phyloP scores from a whole-genome alignment of 2,329 filamentous ascomycete species.

The Arthroderma sp. region DNA sequence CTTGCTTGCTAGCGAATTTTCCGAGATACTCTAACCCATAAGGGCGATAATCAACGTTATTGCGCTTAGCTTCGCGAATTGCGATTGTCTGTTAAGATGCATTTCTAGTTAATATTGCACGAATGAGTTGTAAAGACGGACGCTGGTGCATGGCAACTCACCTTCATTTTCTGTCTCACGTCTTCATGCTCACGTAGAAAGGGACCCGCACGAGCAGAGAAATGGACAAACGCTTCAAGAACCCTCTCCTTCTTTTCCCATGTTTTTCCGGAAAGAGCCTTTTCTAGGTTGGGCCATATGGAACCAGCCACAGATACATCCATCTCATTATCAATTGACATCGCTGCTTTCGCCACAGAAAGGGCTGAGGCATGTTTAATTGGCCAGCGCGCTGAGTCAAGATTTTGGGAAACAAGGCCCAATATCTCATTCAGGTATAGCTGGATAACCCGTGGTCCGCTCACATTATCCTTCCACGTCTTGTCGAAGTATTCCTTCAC shows the following conservation, averaged over 20 bases:
- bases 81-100: slow-evolving; percentile 43
- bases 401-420: slow-evolving; percentile 49
- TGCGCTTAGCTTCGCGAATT: slow-evolving; percentile 77
- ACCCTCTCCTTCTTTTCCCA: slow-evolving; percentile 86
- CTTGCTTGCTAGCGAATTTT: slow-evolving; percentile 53
- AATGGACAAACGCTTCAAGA: slow-evolving; percentile 63
- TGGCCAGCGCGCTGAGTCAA: slow-evolving; percentile 75
- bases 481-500: slow-evolving; percentile 68
- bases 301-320: not conserved
- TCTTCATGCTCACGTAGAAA: slow-evolving; percentile 47
- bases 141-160: slow-evolving; percentile 18
- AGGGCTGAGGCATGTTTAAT: slow-evolving; percentile 81
- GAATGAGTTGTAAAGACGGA: no score
- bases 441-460: slow-evolving; percentile 65
- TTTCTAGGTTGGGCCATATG: slow-evolving; percentile 76
- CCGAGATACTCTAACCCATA: slow-evolving; percentile 62
- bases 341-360: slow-evolving; percentile 59
- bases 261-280: slow-evolving; percentile 72
- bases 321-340: slow-evolving; percentile 1
- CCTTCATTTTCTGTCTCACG: slow-evolving; percentile 56
- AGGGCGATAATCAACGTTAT: slow-evolving; percentile 71
- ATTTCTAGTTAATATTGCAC: not conserved
- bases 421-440: slow-evolving; percentile 78
- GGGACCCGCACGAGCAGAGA: slow-evolving; percentile 51
- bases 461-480: slow-evolving; percentile 84